Evolutionary conservation across 164 flowering plant genomes (phyloP).

Genomic region (Paratinospora sagittata): DNA sequence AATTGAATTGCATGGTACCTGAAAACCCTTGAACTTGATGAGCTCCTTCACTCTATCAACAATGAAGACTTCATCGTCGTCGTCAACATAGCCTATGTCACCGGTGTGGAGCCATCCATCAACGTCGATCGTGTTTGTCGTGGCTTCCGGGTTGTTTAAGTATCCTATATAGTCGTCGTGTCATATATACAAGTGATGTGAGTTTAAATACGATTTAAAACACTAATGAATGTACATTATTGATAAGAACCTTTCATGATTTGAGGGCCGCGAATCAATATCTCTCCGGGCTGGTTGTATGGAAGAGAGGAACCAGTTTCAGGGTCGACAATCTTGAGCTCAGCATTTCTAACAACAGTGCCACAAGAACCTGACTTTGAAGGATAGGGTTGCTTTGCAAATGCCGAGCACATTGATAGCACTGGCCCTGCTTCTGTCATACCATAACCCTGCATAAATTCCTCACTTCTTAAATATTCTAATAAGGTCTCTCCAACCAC

Average conservation of each 20-base stretch:
- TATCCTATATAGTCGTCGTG: constrained; percentile 32
- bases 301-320: constrained; percentile 50
- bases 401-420: constrained; percentile 54
- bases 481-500: no score
- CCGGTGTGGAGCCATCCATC: constrained; percentile 95
- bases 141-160: constrained; percentile 58
- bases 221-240: no score
- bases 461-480: not conserved
- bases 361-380: constrained; percentile 71
- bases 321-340: constrained; percentile 64
- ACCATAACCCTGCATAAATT: constrained; percentile 63
- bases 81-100: constrained; percentile 74
- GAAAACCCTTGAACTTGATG: constrained; percentile 84
- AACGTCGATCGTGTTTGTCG: constrained; percentile 50
- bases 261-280: constrained; percentile 63
- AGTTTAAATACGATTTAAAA: no score
- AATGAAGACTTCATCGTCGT: constrained; percentile 70
- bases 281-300: constrained; percentile 65
- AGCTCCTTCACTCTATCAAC: constrained; percentile 82
- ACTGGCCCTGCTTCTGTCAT: constrained; percentile 91
- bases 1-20: no score
- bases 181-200: not conserved
- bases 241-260: constrained; percentile 62
- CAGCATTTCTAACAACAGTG: no score
- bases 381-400: constrained; percentile 61